These are phyloP conservation scores for Suzukiozyma palmioleophila DNA, from an alignment of 1,139 yeast species.

Conservation along the genomic window DNA sequence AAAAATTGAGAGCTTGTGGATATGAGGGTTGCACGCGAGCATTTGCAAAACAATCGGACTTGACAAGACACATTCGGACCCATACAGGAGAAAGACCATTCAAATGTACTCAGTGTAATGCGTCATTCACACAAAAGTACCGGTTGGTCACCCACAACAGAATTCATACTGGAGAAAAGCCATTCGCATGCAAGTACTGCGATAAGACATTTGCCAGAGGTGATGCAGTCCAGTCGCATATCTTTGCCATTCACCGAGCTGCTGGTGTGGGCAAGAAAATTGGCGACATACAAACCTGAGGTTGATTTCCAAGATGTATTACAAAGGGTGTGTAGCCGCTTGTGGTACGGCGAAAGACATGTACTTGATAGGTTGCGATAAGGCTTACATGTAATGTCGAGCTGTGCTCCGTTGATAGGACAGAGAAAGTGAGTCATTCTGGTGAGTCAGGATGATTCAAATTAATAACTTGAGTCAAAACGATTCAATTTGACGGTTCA, in stretches of 20 bases:
- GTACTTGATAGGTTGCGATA: too few species aligned
- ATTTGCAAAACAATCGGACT: conserved; percentile 20
- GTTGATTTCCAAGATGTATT: too few species aligned
- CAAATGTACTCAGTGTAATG: conserved; percentile 18
- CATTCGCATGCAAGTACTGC: conserved; percentile 21
- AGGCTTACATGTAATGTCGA: too few species aligned
- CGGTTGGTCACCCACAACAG: conserved; percentile 24
- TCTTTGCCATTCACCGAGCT: conserved; percentile 15
- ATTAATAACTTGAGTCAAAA: too few species aligned
- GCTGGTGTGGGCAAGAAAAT: conserved; percentile 7
- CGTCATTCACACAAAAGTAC: conserved; percentile 22
- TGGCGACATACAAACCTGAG: neutral
- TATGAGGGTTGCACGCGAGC: conserved; percentile 14
- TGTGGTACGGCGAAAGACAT: too few species aligned
- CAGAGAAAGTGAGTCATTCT: too few species aligned
- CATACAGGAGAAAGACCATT: conserved; percentile 27
- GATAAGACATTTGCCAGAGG: conserved; percentile 24
- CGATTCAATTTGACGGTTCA: too few species aligned
- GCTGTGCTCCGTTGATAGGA: too few species aligned
- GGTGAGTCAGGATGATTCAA: too few species aligned
- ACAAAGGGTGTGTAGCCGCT: too few species aligned
- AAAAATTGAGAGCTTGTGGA: conserved; percentile 17
- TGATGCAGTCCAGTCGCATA: conserved; percentile 24
- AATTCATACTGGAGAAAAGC: conserved; percentile 26
- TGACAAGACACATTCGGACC: conserved; percentile 20